A percentile compares a stretch with the other conserved stretches of the same genome.
phyloP scores from a whole-genome alignment of 305 asterid genomes.

The Plantago rigida region DNA sequence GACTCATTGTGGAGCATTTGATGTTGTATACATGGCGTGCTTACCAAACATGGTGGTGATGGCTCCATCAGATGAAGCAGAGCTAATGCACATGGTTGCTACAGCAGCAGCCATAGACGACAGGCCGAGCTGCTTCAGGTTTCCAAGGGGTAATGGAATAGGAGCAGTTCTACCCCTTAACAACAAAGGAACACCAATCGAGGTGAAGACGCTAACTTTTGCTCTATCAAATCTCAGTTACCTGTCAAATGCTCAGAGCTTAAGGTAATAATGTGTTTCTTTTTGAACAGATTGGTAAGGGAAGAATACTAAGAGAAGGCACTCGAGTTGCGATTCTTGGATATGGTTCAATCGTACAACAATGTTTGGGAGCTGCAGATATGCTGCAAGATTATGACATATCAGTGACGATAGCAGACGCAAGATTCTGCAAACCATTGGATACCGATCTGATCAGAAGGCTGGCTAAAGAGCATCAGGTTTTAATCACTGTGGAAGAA shows the following conservation, averaged over 20 bases:
- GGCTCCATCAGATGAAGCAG: slow-evolving; percentile 79
- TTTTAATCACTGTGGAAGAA: slow-evolving; percentile 65
- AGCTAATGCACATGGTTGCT: slow-evolving; percentile 79
- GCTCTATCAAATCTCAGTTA: not conserved
- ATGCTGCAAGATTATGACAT: slow-evolving; percentile 35
- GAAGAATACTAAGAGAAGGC: slow-evolving; percentile 57
- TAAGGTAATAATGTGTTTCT: not conserved
- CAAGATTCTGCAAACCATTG: slow-evolving; percentile 61
- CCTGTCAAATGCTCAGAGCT: too few species aligned
- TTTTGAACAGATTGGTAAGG: slow-evolving; percentile 50
- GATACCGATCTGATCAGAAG: slow-evolving; percentile 50
- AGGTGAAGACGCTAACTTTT: slow-evolving; percentile 30
- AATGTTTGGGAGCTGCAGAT: slow-evolving; percentile 54
- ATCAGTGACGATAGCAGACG: slow-evolving; percentile 48
- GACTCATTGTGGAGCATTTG: slow-evolving; percentile 75
- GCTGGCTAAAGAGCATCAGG: slow-evolving; percentile 63
- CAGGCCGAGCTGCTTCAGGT: slow-evolving; percentile 69
- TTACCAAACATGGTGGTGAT: slow-evolving; percentile 80
- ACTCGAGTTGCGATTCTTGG: slow-evolving; percentile 60
- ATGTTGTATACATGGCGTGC: slow-evolving; percentile 70
- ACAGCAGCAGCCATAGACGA: slow-evolving; percentile 67
- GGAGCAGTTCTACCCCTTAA: slow-evolving; percentile 52
- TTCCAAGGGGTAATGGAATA: slow-evolving; percentile 66
- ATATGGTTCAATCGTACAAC: slow-evolving; percentile 56
- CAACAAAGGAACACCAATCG: slow-evolving; percentile 58